Percentiles rank a stretch among this genome's conserved stretches.
Conservation (phyloP, 2,329 filamentous ascomycete genomes). For the Arthroderma uncinatum region DNA sequence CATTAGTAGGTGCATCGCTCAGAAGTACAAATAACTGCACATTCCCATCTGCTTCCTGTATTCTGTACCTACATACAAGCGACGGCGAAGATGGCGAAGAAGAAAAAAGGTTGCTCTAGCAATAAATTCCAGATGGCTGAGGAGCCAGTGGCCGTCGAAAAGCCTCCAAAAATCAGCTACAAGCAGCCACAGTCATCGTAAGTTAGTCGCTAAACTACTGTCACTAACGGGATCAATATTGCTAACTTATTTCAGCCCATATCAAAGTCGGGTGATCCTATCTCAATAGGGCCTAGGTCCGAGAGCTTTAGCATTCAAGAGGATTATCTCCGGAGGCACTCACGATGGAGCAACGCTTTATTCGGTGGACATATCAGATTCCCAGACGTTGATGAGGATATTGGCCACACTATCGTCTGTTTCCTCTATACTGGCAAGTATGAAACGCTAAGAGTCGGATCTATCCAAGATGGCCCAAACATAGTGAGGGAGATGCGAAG, state of each 20-base stretch:
- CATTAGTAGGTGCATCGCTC: too few species aligned
- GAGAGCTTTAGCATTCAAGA: background rate
- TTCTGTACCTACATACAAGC: background rate
- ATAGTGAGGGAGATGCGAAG: constrained; percentile 1
- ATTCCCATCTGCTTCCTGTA: background rate
- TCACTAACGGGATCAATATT: background rate
- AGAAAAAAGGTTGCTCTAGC: background rate
- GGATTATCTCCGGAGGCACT: background rate
- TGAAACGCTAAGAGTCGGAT: background rate
- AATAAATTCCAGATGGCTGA: background rate
- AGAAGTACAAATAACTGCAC: background rate
- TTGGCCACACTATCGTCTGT: constrained; percentile 8
- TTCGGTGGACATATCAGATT: background rate
- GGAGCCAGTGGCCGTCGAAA: background rate
- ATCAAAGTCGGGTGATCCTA: background rate
- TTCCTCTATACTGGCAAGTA: constrained; percentile 10
- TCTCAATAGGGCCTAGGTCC: background rate
- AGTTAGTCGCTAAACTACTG: background rate
- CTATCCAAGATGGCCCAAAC: background rate
- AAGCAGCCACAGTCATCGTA: background rate
- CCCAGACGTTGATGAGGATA: constrained; percentile 4
- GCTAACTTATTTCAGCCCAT: background rate
- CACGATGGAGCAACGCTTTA: background rate
- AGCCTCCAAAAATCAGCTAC: background rate
- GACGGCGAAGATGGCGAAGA: background rate